Conservation (phyloP, 352 stramenopile genomes). For the Thalassiosira hispida region DNA sequence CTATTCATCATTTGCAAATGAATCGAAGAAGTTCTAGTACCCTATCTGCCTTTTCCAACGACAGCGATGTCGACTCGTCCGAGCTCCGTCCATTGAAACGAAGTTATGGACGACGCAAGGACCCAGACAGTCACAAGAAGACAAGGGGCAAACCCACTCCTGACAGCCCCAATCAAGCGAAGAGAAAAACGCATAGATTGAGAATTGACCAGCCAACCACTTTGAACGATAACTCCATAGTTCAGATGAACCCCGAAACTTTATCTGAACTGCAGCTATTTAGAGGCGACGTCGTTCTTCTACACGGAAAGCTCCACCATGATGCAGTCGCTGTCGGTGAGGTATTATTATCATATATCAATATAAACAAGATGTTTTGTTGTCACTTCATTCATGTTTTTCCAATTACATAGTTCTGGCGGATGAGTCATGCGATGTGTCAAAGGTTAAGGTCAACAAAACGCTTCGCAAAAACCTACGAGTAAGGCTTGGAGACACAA, state of each 20-base stretch:
- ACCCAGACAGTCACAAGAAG: conserved; percentile 10
- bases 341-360: background rate
- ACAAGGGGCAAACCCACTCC: conserved; percentile 1
- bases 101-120: conserved; percentile 10
- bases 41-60: conserved; percentile 37
- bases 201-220: conserved; percentile 82
- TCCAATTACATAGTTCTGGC: conserved; percentile 79
- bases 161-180: background rate
- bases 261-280: conserved; percentile 97
- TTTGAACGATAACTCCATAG: conserved; percentile 94
- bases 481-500: conserved; percentile 94
- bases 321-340: conserved; percentile 87
- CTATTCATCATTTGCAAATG: background rate
- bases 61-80: conserved; percentile 2
- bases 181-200: conserved; percentile 36
- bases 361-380: background rate
- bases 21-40: conserved; percentile 32
- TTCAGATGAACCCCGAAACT: conserved; percentile 74
- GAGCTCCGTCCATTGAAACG: conserved; percentile 23
- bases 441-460: conserved; percentile 97
- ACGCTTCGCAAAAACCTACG: conserved; percentile 97
- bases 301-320: conserved; percentile 95
- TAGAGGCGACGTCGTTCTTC: conserved; percentile 93
- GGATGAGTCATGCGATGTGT: conserved; percentile 94
- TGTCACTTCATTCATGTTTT: conserved; percentile 64